These are phyloP conservation scores for Novymonas esmeraldas DNA, from an alignment of 208 protist species.

Conservation along the genomic window DNA sequence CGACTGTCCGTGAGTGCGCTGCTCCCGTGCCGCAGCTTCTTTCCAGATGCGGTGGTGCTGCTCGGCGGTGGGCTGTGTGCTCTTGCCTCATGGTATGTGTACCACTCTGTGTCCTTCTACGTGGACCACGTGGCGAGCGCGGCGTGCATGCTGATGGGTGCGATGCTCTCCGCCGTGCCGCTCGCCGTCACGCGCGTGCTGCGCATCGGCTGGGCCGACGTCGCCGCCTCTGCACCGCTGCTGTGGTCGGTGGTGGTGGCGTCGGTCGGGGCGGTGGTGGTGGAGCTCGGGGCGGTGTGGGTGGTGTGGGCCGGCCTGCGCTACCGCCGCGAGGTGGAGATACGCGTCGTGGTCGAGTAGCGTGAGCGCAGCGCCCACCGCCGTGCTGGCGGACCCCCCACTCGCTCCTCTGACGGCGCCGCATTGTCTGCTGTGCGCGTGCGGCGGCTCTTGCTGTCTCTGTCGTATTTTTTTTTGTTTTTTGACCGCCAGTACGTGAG, in stretches of 20 bases:
- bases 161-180: constrained; percentile 13
- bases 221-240: constrained; percentile 3
- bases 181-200: constrained; percentile 11
- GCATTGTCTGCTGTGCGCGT: too few relatives aligned
- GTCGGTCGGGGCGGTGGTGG: neutral
- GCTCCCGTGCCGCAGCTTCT: constrained; percentile 11
- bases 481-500: too few relatives aligned
- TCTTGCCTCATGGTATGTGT: constrained; percentile 25
- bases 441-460: too few relatives aligned
- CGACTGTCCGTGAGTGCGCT: neutral
- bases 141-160: constrained; percentile 27
- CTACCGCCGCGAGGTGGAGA: constrained; percentile 28
- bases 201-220: neutral
- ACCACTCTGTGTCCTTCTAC: constrained; percentile 30
- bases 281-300: constrained; percentile 8
- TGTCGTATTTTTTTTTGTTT: too few relatives aligned
- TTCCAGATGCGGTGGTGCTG: constrained; percentile 23
- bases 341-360: constrained; percentile 28
- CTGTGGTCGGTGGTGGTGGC: neutral
- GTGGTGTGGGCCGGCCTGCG: constrained; percentile 12
- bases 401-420: too few relatives aligned
- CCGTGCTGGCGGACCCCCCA: too few relatives aligned
- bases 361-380: too few relatives aligned
- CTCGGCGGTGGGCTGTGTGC: constrained; percentile 12
- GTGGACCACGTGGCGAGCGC: constrained; percentile 24